A percentile compares a stretch with the other conserved stretches of the same genome.
phyloP scores from a whole-genome alignment of 2,329 filamentous ascomycete genomes.

The Orbilia oligospora region DNA sequence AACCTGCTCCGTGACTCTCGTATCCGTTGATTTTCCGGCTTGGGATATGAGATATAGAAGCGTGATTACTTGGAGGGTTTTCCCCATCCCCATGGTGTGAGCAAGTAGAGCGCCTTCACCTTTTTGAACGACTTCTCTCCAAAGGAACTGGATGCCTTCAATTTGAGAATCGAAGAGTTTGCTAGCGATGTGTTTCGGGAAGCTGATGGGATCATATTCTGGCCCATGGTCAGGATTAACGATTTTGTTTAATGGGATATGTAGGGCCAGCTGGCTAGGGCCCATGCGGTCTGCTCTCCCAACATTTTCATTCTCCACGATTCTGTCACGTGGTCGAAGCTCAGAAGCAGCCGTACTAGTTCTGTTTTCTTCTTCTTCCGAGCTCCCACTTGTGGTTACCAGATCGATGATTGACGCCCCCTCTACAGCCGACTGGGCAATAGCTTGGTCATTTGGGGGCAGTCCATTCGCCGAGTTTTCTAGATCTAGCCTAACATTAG shows the following conservation, averaged over 20 bases:
- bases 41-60: slow-evolving; percentile 67
- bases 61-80: slow-evolving; percentile 82
- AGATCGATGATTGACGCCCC: too few species aligned
- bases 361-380: too few species aligned
- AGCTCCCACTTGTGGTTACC: too few species aligned
- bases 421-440: too few species aligned
- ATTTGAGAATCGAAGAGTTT: slow-evolving; percentile 72
- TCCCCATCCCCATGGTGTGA: slow-evolving; percentile 84
- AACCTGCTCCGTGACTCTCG: slow-evolving; percentile 75
- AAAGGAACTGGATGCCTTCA: slow-evolving; percentile 86
- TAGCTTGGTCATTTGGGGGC: too few species aligned
- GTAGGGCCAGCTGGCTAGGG: not conserved
- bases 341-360: too few species aligned
- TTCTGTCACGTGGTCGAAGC: too few species aligned
- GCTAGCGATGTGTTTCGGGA: slow-evolving; percentile 5
- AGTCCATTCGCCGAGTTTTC: too few species aligned
- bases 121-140: slow-evolving; percentile 79
- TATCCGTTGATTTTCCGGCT: slow-evolving; percentile 67
- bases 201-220: not conserved
- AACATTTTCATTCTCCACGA: too few species aligned
- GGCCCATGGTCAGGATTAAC: slow-evolving; percentile 12
- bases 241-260: not conserved
- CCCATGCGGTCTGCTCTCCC: too few species aligned
- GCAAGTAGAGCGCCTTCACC: slow-evolving; percentile 63
- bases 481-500: not conserved